These are phyloP conservation scores for Penicillium dipodomyicola DNA, from an alignment of 495 filamentous ascomycete genomes.

Conservation along the genomic window DNA sequence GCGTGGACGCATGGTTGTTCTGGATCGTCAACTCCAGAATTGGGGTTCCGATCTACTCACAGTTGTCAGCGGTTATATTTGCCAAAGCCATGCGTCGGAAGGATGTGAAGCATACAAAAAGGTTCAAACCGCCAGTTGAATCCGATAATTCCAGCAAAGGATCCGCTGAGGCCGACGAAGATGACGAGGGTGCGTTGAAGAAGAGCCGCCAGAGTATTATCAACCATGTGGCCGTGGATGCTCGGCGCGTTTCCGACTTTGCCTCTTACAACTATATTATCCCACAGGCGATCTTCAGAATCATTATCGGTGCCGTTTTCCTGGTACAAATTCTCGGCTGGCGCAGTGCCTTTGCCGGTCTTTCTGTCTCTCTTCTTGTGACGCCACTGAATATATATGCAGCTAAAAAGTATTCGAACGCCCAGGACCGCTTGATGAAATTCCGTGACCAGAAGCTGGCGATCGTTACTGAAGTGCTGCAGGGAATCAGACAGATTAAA, in stretches of 20 bases:
- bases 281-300: conserved; percentile 51
- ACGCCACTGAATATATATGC: conserved; percentile 68
- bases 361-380: conserved; percentile 60
- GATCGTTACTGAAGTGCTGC: conserved; percentile 74
- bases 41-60: conserved; percentile 62
- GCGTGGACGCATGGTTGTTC: conserved; percentile 59
- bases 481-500: conserved; percentile 85
- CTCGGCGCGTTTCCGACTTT: conserved; percentile 70
- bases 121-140: conserved; percentile 34
- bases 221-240: conserved; percentile 78
- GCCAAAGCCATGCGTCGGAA: conserved; percentile 77
- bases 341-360: conserved; percentile 65
- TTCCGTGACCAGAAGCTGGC: conserved; percentile 74
- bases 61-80: conserved; percentile 71
- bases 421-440: conserved; percentile 76
- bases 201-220: conserved; percentile 73
- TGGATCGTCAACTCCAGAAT: conserved; percentile 66
- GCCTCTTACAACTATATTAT: conserved; percentile 64
- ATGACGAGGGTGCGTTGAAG: conserved; percentile 55
- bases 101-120: conserved; percentile 60
- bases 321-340: conserved; percentile 70
- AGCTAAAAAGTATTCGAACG: conserved; percentile 62
- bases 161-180: conserved; percentile 37
- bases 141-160: conserved; percentile 15
- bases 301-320: conserved; percentile 64